These are phyloP conservation scores for Primulina eburnea DNA, from an alignment of 257 asterid genomes.

Conservation along the genomic window DNA sequence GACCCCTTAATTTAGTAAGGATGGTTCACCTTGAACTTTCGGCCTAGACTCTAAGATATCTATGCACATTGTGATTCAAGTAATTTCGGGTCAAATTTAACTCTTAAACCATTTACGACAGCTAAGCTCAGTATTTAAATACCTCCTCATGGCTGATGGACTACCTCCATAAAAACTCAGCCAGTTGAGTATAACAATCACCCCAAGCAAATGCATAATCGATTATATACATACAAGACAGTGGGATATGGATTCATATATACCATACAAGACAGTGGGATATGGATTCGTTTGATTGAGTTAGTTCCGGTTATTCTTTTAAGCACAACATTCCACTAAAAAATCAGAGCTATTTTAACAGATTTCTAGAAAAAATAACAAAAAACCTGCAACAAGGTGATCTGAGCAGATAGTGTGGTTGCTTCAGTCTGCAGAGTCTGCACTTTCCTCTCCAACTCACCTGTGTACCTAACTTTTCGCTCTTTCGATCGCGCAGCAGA, in stretches of 20 bases:
- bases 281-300: background rate
- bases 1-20: too few species aligned
- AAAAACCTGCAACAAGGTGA: slow-evolving; percentile 76
- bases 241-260: too few species aligned
- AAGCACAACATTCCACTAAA: background rate
- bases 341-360: background rate
- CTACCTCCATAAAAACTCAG: background rate
- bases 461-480: slow-evolving; percentile 74
- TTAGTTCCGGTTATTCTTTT: background rate
- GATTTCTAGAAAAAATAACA: background rate
- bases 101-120: background rate
- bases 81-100: background rate
- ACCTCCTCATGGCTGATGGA: background rate
- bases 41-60: too few species aligned
- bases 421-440: slow-evolving; percentile 94
- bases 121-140: background rate
- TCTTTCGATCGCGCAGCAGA: slow-evolving; percentile 97
- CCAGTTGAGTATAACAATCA: background rate
- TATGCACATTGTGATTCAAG: background rate
- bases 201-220: background rate
- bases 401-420: slow-evolving; percentile 85
- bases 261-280: background rate
- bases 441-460: slow-evolving; percentile 91
- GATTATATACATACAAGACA: background rate
- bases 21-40: too few species aligned